phyloP scores from a whole-genome alignment of 495 filamentous ascomycete species.

The Aspergillus ellipticus region DNA sequence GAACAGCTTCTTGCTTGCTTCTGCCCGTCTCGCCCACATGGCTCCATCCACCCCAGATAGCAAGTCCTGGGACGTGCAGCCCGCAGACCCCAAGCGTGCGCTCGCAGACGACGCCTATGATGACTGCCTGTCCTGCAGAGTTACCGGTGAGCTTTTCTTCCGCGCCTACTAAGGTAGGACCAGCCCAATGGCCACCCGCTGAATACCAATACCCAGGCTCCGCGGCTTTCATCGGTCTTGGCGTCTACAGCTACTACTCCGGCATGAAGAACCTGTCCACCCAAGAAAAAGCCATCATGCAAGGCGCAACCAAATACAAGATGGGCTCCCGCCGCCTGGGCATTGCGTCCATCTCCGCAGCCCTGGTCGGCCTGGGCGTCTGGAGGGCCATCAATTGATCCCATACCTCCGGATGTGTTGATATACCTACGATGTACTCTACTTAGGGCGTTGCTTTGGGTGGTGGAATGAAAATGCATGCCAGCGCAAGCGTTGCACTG shows the following conservation, averaged over 20 bases:
- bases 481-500: not conserved
- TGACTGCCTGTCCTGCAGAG: conserved; percentile 65
- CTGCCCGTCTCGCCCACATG: not conserved
- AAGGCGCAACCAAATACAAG: conserved; percentile 69
- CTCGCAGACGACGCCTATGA: conserved; percentile 61
- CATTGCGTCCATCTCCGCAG: conserved; percentile 66
- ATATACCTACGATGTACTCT: not conserved
- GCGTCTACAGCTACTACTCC: conserved; percentile 79
- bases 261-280: conserved; percentile 71
- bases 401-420: conserved; percentile 10
- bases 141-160: conserved; percentile 53
- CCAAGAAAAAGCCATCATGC: conserved; percentile 64
- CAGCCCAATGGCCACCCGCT: not conserved
- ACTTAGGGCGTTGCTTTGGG: conserved; percentile 14
- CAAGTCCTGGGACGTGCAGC: conserved; percentile 23
- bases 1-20: not conserved
- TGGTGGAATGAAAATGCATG: not conserved
- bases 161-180: not conserved
- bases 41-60: conserved; percentile 7
- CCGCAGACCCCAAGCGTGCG: conserved; percentile 42
- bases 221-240: conserved; percentile 83
- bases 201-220: conserved; percentile 54
- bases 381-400: conserved; percentile 55
- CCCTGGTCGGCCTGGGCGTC: conserved; percentile 65
- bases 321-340: conserved; percentile 68